Conservation (phyloP, 306 rosid genomes). For the Trifolium subterraneum region DNA sequence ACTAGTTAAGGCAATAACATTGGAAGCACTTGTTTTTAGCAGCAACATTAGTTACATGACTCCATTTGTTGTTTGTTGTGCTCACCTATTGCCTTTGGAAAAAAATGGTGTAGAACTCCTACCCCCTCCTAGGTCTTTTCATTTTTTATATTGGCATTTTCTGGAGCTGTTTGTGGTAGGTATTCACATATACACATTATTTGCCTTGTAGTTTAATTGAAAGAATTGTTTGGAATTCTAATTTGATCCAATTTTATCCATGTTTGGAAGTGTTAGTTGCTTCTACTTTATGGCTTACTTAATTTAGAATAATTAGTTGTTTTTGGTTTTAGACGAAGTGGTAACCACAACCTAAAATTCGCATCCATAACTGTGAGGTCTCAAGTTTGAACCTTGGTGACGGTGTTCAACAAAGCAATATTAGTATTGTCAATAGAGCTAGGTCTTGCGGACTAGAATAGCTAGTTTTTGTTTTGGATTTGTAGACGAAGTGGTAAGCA, state of each 20-base stretch:
- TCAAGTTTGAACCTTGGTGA: no score
- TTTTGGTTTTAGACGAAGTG: no score
- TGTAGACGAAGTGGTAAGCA: no score
- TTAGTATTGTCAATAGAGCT: no score
- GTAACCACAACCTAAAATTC: no score
- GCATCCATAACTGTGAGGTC: no score
- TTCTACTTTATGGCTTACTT: constrained; percentile 22
- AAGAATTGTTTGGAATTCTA: constrained; percentile 33
- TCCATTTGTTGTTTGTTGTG: constrained; percentile 44
- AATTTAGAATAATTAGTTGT: neutral
- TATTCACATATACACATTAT: constrained; percentile 28
- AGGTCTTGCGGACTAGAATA: no score
- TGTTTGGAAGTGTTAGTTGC: constrained; percentile 13
- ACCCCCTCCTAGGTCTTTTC: neutral
- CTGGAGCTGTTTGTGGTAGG: constrained; percentile 41
- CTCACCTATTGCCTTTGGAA: constrained; percentile 55
- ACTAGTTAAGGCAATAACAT: constrained; percentile 29
- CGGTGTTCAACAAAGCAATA: no score
- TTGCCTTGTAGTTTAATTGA: constrained; percentile 32
- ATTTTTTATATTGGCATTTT: constrained; percentile 6
- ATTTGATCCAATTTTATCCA: constrained; percentile 37
- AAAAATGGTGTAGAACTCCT: neutral
- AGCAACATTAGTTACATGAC: constrained; percentile 39
- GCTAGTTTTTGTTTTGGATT: no score
- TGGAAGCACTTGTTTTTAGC: constrained; percentile 40